phyloP scores from a whole-genome alignment of 192 early-diverging fungal genomes.

The Chytriomyces sp. region DNA sequence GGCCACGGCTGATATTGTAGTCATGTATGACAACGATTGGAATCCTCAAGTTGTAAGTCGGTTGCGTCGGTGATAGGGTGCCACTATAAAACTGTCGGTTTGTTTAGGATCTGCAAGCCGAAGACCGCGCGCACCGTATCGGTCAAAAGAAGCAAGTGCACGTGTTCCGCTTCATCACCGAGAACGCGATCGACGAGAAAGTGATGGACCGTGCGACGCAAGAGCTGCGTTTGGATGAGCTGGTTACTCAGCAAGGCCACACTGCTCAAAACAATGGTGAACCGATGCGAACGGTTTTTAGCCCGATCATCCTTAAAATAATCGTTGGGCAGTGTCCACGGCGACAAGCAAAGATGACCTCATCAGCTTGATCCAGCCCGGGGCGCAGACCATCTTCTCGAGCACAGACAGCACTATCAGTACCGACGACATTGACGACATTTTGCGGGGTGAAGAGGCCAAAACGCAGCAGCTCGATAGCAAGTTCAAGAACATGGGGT shows the following conservation, averaged over 20 bases:
- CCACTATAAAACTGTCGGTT: neutral
- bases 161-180: conserved; percentile 94
- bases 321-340: conserved; percentile 13
- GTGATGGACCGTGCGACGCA: conserved; percentile 96
- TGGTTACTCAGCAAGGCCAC: conserved; percentile 98
- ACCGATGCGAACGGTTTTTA: conserved; percentile 58
- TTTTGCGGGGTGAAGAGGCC: conserved; percentile 79
- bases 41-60: conserved; percentile 52
- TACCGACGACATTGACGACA: conserved; percentile 84
- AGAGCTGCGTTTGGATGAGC: conserved; percentile 92
- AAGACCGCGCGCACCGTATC: conserved; percentile 98
- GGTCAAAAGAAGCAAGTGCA: conserved; percentile 98
- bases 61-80: neutral
- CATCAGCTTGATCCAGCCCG: conserved; percentile 96
- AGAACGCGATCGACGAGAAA: conserved; percentile 98
- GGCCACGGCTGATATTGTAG: conserved; percentile 92
- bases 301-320: neutral
- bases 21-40: conserved; percentile 97
- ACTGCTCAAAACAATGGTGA: conserved; percentile 52
- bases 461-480: conserved; percentile 85
- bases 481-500: conserved; percentile 87
- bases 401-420: conserved; percentile 64
- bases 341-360: conserved; percentile 80
- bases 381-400: conserved; percentile 84
- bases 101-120: conserved; percentile 59